Conservation (phyloP, 352 stramenopile genomes). For the Phytophthora sojae region DNA sequence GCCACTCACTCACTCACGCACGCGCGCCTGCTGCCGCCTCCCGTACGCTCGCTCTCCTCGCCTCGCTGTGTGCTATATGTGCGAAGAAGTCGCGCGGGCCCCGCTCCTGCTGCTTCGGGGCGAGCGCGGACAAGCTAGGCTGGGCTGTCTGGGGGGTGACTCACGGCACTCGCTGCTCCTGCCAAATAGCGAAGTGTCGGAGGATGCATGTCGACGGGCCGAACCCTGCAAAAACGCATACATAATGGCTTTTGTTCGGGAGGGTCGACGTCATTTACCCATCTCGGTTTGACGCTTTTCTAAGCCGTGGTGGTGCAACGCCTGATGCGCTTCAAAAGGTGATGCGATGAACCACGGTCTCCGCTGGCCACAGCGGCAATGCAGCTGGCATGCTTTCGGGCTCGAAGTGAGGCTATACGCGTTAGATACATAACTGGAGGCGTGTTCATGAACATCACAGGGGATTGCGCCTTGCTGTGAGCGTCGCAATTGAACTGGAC, state of each 20-base stretch:
- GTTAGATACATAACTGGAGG: no score
- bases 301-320: background rate
- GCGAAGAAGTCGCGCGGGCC: no score
- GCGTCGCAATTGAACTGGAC: no score
- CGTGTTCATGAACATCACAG: no score
- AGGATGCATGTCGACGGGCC: constrained; percentile 24
- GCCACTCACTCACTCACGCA: background rate
- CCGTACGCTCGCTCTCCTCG: background rate
- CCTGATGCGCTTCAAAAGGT: background rate
- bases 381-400: no score
- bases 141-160: no score
- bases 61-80: no score
- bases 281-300: background rate
- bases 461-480: no score
- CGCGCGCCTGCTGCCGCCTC: background rate
- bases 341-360: no score
- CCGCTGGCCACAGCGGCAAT: no score
- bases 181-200: constrained; percentile 31
- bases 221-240: constrained; percentile 27
- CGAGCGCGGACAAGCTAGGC: background rate
- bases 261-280: constrained; percentile 21
- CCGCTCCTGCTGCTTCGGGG: background rate
- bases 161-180: constrained; percentile 12
- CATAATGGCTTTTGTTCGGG: no score
- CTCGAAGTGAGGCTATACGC: no score